Base-by-base conservation (phyloP, 177 flowering plant species). In the Vitis hybrid region DNA sequence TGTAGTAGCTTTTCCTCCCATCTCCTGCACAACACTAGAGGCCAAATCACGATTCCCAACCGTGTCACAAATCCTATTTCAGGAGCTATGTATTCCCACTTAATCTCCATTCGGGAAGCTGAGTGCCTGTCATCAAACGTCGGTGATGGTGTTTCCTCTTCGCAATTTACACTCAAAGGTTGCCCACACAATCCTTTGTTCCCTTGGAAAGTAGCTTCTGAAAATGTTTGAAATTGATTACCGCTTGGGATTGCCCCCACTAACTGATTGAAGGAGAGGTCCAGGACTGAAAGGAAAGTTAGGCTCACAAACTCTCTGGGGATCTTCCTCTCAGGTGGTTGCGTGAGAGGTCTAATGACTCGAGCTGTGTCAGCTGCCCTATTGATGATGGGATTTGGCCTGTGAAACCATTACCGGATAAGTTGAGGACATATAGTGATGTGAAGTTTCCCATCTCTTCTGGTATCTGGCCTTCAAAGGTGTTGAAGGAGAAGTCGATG, bases 401-500 rank as follows among this genome's bases (percentile, higher is more conserved):
- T 10, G 19, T 5, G 49, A 69, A 61, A 12, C 65, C 49, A n/a
- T 69, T 69, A n/a, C 39, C 50, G 0, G 85, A 82, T 51, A 82
- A 39, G 72, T 82, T 82, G 33, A 80, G 77, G 51, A 67, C 33
- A 19, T 57, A 48, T 1, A 82, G 80, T 12, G 73, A 71, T 29
- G 50, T 66, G 21, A 82, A 21, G 2, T 67, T 1, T 53, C 81
- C 82, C 0, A 80, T 10, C 14, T 18, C 72, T 19, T 65, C 64
- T 9, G 86, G 83, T 13, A 83, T 76, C 1, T n/a, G 18, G 39
- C 86, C 86, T 21, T 76, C 60, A 56, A 83, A 69, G 1, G 56
- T 57, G 64, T 83, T 83, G 65, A 64, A 0, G 13, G 86, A 83
- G 33, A 83, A 57, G 52, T 83, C 86, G 51, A 80, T 72, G 56